phyloP scores from a whole-genome alignment of 768 basidiomycete genomes.

The Suillus subalutaceus region DNA sequence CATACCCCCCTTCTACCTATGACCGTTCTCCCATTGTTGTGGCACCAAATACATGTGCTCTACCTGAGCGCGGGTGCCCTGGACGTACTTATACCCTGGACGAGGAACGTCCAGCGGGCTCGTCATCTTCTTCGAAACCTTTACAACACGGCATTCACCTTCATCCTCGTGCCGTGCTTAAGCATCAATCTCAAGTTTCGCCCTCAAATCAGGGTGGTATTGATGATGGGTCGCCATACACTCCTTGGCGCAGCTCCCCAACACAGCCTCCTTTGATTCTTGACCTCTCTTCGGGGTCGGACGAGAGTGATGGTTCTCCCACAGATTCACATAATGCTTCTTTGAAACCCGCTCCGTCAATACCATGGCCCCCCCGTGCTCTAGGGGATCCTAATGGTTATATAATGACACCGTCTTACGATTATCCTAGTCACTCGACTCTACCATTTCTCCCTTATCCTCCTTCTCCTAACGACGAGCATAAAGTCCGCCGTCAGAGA shows the following conservation, averaged over 20 bases:
- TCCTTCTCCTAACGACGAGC: conserved; percentile 11
- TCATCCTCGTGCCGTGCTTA: conserved; percentile 47
- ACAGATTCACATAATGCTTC: conserved; percentile 28
- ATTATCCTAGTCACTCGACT: conserved; percentile 10
- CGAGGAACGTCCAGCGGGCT: conserved; percentile 28
- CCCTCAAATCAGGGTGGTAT: conserved; percentile 5
- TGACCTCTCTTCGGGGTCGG: conserved; percentile 63
- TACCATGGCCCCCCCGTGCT: conserved; percentile 18
- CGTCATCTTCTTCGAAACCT: conserved; percentile 19
- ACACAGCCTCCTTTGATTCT: conserved; percentile 56
- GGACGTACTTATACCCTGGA: conserved; percentile 66
- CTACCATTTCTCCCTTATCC: conserved; percentile 14
- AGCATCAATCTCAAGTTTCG: conserved; percentile 8
- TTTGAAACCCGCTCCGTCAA: conserved; percentile 25
- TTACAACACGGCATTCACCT: conserved; percentile 40
- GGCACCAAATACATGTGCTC: conserved; percentile 68
- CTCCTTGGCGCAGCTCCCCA: conserved; percentile 18
- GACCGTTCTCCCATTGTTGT: conserved; percentile 83
- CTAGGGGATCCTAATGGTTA: conserved; percentile 16
- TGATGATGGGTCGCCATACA: conserved; percentile 18
- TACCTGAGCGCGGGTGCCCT: conserved; percentile 79
- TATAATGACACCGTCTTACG: conserved; percentile 4
- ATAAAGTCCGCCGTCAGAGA: conserved; percentile 18
- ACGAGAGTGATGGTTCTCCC: conserved; percentile 61
- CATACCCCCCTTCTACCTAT: conserved; percentile 53